phyloP scores from a whole-genome alignment of 23 red algal species.

The Gracilaria gracilis region DNA sequence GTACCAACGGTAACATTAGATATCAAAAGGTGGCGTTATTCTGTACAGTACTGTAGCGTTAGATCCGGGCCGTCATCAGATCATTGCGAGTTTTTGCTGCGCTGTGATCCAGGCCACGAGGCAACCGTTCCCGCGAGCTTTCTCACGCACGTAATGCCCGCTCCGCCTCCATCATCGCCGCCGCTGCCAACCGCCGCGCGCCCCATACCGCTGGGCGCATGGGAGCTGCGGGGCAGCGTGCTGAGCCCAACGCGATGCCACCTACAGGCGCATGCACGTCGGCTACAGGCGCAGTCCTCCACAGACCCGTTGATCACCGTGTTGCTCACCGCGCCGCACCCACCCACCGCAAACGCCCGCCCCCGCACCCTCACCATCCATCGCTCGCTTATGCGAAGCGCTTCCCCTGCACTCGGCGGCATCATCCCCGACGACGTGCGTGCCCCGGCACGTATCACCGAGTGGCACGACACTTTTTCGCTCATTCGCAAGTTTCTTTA shows the following conservation, averaged over 20 bases:
- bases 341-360: neutral
- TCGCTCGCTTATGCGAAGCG: constrained; percentile 2
- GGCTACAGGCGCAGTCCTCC: constrained; percentile 26
- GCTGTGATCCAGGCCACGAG: too few relatives aligned
- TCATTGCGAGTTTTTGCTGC: too few relatives aligned
- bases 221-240: constrained; percentile 8
- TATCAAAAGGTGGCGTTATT: too few relatives aligned
- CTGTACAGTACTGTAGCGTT: too few relatives aligned
- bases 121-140: neutral
- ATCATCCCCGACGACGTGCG: constrained; percentile 25
- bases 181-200: neutral
- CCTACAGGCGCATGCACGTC: constrained; percentile 14
- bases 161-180: neutral
- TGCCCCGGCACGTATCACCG: neutral
- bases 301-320: constrained; percentile 23
- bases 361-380: constrained; percentile 5
- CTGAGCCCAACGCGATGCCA: constrained; percentile 29
- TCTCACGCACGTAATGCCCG: neutral
- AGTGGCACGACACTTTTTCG: neutral
- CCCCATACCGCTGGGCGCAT: constrained; percentile 20
- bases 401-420: constrained; percentile 14
- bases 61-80: too few relatives aligned
- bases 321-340: neutral
- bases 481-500: constrained; percentile 38
- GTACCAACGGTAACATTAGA: too few relatives aligned